Base-by-base conservation (phyloP, 306 rosid species). In the Citrullus colocynthis region DNA sequence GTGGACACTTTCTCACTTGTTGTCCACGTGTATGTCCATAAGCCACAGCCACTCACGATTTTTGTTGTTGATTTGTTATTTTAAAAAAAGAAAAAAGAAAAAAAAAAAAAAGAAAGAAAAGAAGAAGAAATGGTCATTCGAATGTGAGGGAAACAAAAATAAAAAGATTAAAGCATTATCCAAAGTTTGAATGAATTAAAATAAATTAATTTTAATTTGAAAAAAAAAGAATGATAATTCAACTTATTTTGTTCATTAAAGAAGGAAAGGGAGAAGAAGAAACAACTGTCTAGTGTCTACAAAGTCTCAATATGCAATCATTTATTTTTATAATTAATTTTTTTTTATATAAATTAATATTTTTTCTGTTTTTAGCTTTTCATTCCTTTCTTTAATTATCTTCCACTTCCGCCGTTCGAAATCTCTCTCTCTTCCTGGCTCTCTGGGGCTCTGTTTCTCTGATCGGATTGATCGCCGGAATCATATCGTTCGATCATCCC, bases 401-500 rank as follows among this genome's bases (percentile, higher is more conserved):
- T 82, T 72, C 71, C 64, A 44, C 73, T 73, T 77, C 57, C 82
- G 42, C 54, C 59, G 55, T 80, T 79, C 20, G 36, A 56, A n/a
- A 70, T 77, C 56, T 58, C 80, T 21, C 85, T 70, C 87, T 51
- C 65, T 70, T 82, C 78, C 84, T 78, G 77, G 61, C 42, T 51
- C 45, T 52, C 82, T 71, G 58, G 78, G 80, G 45, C 74, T 60
- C 79, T 48, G 59, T 67, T 62, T 57, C 51, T 75, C 84, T 77
- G 75, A 63, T 48, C 81, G 80, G 80, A 76, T 81, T 71, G 77
- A 63, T 85, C 88, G 97, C 90, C 92, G 91, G 96, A 81, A 80
- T 82, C 63, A 17, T 80, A 55, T 85, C 86, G 89, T 66, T 85
- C 81, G 80, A 85, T 84, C 79, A 66, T 9, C 17, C 59, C 64